Conservation (phyloP, 139 green algal species). For the Coelastrella sp. region DNA sequence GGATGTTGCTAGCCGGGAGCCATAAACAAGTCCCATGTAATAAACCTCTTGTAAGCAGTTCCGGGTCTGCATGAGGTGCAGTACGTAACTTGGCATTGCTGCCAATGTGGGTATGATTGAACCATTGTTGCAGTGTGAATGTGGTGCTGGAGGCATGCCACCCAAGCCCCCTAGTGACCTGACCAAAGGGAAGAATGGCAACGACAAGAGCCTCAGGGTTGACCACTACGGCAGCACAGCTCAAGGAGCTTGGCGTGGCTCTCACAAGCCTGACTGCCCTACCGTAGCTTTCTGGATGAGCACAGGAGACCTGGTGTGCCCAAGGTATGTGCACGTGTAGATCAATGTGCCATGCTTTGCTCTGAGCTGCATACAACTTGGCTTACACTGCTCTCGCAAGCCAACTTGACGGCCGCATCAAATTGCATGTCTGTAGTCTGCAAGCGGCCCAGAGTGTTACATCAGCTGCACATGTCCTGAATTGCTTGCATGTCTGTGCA, state of each 20-base stretch:
- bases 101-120: background rate
- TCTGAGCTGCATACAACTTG: too few relatives aligned
- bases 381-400: too few relatives aligned
- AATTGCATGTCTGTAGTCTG: too few relatives aligned
- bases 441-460: too few relatives aligned
- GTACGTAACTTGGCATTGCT: too few relatives aligned
- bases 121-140: conserved; percentile 17
- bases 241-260: conserved; percentile 48
- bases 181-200: background rate
- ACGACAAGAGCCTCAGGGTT: conserved; percentile 15
- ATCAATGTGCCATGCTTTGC: background rate
- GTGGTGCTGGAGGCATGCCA: background rate
- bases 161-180: background rate
- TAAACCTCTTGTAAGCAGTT: too few relatives aligned
- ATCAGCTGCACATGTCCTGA: too few relatives aligned
- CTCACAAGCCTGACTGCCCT: conserved; percentile 52
- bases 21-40: too few relatives aligned
- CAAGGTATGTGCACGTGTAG: conserved; percentile 41
- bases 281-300: conserved; percentile 60
- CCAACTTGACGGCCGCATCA: too few relatives aligned
- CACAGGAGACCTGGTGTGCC: conserved; percentile 68
- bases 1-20: too few relatives aligned
- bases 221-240: conserved; percentile 19
- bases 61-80: too few relatives aligned
- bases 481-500: background rate